These are phyloP conservation scores for Holtermanniella nyarrowii DNA, from an alignment of 768 basidiomycete genomes.

Conservation along the genomic window DNA sequence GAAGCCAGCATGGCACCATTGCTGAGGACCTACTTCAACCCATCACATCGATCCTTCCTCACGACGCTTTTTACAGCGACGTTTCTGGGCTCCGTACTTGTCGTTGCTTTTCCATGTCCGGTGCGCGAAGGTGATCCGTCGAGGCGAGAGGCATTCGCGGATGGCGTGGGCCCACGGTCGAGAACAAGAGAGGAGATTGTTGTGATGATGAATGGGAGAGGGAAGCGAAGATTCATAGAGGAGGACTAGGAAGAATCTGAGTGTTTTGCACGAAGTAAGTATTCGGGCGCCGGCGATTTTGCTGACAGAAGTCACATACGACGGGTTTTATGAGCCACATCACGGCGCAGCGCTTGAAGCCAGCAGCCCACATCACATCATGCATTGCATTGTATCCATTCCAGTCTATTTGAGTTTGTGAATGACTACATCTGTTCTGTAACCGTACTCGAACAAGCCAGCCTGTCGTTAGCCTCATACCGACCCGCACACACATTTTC, in stretches of 20 bases:
- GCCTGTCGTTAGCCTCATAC: conserved; percentile 23
- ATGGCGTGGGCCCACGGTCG: background rate
- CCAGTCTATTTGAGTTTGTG: conserved; percentile 9
- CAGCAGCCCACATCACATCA: too few relatives aligned
- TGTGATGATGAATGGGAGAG: conserved; percentile 38
- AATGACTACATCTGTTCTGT: conserved; percentile 47
- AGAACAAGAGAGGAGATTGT: conserved; percentile 26
- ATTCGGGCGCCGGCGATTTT: too few relatives aligned
- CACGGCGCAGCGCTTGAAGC: too few relatives aligned
- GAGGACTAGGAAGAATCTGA: conserved; percentile 20
- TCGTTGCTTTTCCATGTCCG: conserved; percentile 41
- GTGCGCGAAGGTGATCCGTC: conserved; percentile 19
- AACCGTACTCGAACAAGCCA: conserved; percentile 71
- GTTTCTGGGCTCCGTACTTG: conserved; percentile 39
- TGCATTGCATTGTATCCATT: background rate
- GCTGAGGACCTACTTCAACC: conserved; percentile 34
- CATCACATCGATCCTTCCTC: conserved; percentile 36
- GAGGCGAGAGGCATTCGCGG: conserved; percentile 5
- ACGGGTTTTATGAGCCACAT: too few relatives aligned
- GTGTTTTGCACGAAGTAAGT: too few relatives aligned
- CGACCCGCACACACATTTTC: conserved; percentile 41
- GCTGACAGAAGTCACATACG: too few relatives aligned
- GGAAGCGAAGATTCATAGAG: conserved; percentile 30
- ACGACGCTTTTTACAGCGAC: conserved; percentile 39
- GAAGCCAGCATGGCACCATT: conserved; percentile 35